Conservation (phyloP, 23 red algal genomes). For the Pyropia haitanensis region DNA sequence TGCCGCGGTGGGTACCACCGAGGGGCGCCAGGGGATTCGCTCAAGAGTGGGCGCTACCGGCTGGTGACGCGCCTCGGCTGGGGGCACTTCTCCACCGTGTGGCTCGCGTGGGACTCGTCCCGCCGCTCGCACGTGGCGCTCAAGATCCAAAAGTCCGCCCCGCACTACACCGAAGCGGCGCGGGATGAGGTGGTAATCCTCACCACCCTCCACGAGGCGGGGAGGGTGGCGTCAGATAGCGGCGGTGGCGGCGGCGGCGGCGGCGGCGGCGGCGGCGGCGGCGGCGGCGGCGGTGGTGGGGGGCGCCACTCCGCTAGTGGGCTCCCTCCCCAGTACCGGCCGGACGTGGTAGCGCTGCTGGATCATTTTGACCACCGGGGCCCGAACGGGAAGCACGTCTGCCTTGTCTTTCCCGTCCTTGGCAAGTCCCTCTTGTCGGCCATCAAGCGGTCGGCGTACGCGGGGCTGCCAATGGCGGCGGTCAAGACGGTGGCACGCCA, state of each 20-base stretch:
- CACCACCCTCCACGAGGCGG: conserved; percentile 5
- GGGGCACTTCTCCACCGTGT: conserved; percentile 95
- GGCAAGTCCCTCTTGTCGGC: conserved; percentile 61
- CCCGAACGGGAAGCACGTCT: conserved; percentile 75
- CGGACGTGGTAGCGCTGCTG: conserved; percentile 48
- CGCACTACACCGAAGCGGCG: conserved; percentile 86
- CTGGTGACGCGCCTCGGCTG: conserved; percentile 64
- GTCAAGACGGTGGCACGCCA: conserved; percentile 43
- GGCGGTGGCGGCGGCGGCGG: too few species aligned
- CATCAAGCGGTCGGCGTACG: conserved; percentile 62
- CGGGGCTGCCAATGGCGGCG: conserved; percentile 38
- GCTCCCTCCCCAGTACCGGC: not conserved
- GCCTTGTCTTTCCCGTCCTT: conserved; percentile 81
- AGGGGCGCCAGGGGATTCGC: conserved; percentile 50
- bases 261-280: too few species aligned
- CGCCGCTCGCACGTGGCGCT: conserved; percentile 48
- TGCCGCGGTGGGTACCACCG: conserved; percentile 78
- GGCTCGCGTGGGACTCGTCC: conserved; percentile 63
- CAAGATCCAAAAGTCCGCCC: conserved; percentile 87
- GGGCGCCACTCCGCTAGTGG: not conserved
- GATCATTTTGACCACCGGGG: conserved; percentile 80
- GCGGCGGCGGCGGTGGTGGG: too few species aligned
- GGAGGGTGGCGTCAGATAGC: not conserved
- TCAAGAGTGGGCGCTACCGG: conserved; percentile 73
- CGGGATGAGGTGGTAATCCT: conserved; percentile 84